These are phyloP conservation scores for Cercospora sesami DNA, from an alignment of 2,329 filamentous ascomycete species.

Conservation along the genomic window DNA sequence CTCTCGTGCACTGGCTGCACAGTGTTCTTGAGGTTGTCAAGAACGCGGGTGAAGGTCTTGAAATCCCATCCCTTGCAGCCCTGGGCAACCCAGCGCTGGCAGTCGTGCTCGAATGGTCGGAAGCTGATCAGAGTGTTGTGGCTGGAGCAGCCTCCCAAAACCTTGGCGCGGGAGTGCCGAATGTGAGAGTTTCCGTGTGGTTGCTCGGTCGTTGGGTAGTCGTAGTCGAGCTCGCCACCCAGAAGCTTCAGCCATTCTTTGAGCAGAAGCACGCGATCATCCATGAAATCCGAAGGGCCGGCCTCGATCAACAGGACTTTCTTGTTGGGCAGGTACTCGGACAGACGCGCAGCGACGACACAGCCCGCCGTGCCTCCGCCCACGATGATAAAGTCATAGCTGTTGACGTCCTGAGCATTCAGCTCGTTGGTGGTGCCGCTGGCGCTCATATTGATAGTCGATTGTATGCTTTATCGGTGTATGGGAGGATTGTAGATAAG, in stretches of 20 bases:
- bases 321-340: conserved; percentile 80
- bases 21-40: conserved; percentile 86
- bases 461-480: neutral
- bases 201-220: conserved; percentile 86
- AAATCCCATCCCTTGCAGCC: conserved; percentile 87
- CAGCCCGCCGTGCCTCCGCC: conserved; percentile 85
- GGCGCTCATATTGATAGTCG: conserved; percentile 22
- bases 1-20: conserved; percentile 82
- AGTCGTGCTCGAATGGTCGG: conserved; percentile 85
- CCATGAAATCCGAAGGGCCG: conserved; percentile 84
- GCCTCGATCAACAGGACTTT: conserved; percentile 82
- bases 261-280: conserved; percentile 80
- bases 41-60: conserved; percentile 75
- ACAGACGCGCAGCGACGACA: conserved; percentile 75
- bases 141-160: conserved; percentile 86
- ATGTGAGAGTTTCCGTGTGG: conserved; percentile 90
- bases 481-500: neutral
- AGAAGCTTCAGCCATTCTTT: conserved; percentile 84
- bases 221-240: conserved; percentile 85
- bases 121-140: conserved; percentile 95
- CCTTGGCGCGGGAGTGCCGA: conserved; percentile 87
- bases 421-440: conserved; percentile 69
- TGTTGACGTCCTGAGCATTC: conserved; percentile 62
- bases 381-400: conserved; percentile 82
- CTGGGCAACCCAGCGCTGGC: conserved; percentile 77